Conservation (phyloP, 441 rosid genomes). For the Brassica balearica region DNA sequence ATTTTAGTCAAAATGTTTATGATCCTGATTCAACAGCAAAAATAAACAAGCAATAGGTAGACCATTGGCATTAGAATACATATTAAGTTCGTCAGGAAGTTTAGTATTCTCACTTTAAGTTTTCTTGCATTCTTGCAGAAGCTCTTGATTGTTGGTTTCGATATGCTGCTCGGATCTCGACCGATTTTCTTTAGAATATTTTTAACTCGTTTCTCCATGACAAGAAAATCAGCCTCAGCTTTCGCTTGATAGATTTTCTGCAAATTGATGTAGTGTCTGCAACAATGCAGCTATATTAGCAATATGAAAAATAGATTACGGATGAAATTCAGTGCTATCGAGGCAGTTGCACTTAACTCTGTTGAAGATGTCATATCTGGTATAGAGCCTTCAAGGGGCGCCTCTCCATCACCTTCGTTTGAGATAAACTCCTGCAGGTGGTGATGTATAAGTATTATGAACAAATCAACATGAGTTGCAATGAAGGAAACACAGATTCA, state of each 20-base stretch:
- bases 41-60: slow-evolving; percentile 9
- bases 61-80: background rate
- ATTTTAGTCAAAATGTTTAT: background rate
- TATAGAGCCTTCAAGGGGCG: slow-evolving; percentile 92
- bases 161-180: slow-evolving; percentile 66
- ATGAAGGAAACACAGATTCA: background rate
- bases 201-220: slow-evolving; percentile 64
- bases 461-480: slow-evolving; percentile 3
- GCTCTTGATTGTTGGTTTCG: slow-evolving; percentile 65
- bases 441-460: slow-evolving; percentile 20
- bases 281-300: slow-evolving; percentile 4
- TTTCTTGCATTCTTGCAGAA: slow-evolving; percentile 91
- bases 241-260: slow-evolving; percentile 88
- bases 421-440: slow-evolving; percentile 72
- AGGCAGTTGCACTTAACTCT: slow-evolving; percentile 63
- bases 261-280: slow-evolving; percentile 78
- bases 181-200: slow-evolving; percentile 72
- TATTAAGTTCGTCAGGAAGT: background rate
- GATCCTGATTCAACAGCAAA: background rate
- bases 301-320: slow-evolving; percentile 6
- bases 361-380: slow-evolving; percentile 99
- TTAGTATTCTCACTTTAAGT: slow-evolving; percentile 61
- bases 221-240: slow-evolving; percentile 85
- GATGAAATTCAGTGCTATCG: slow-evolving; percentile 3
- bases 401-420: slow-evolving; percentile 86